Evolutionary conservation across 2,329 filamentous ascomycete species (phyloP), one percentile per base, ranked within the genome.

Genomic region (Neofusicoccum sp.): DNA sequence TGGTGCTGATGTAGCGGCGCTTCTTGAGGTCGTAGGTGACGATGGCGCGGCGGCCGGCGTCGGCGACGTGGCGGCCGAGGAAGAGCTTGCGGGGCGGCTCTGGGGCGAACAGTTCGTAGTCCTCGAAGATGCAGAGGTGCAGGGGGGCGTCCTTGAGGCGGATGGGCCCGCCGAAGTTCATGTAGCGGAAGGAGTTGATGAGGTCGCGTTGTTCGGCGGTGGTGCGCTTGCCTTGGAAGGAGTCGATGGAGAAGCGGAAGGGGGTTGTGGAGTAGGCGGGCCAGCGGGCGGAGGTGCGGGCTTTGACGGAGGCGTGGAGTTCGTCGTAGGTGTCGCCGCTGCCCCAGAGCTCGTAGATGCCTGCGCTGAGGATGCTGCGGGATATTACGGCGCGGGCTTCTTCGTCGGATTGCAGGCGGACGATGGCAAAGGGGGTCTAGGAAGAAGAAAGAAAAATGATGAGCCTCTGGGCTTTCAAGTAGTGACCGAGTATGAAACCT

Each of bases 261-360:
- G 91, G 87, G 26, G 77, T 76, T 0, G 78, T 72, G 62, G 80
- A 77, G 75, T 92, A 96, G 8, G 77, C 67, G 0, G 79, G 67
- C 92, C 92, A 96, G 62, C 86, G 78, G 58, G 85, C 77, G 3
- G 81, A 68, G 0, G 89, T 89, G 40, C 79, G 78, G 6, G 70
- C 70, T 63, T 80, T 82, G 61, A 96, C 81, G 59, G 86, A 82
- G 47, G 78, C 75, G 70, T 96, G 91, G 2, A 97, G 81, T 45
- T 83, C 79, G 2, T 85, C 78, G 68, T 96, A 88, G 47, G 81
- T 86, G 9, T 77, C 69, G 12, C 89, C 93, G 36, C 80, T 78
- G 16, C 89, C 93, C 93, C 95, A 98, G 64, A 97, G 84, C 71
- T 96, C 91, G 78, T 95, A 90, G 65, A 98, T 89, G 47, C 85